Conservation (phyloP, 441 rosid species). For the Daphne laureola region DNA sequence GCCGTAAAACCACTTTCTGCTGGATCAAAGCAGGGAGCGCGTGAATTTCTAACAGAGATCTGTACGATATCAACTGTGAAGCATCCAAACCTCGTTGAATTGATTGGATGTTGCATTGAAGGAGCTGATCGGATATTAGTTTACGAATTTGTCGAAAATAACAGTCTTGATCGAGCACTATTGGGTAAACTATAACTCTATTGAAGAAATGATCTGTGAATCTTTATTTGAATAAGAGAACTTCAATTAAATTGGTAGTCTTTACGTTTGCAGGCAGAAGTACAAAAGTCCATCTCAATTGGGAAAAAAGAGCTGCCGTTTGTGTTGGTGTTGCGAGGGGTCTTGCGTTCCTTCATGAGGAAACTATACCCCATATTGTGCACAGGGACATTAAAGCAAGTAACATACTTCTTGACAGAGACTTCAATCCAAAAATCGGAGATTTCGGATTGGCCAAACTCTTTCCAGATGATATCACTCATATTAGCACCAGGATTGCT, state of each 20-base stretch:
- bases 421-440: slow-evolving; percentile 78
- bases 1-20: slow-evolving; percentile 84
- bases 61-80: slow-evolving; percentile 54
- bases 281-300: slow-evolving; percentile 37
- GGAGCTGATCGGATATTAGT: slow-evolving; percentile 63
- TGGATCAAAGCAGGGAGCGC: slow-evolving; percentile 77
- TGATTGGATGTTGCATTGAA: slow-evolving; percentile 76
- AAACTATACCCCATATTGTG: slow-evolving; percentile 65
- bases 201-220: slow-evolving; percentile 4
- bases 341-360: slow-evolving; percentile 83
- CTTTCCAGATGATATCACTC: slow-evolving; percentile 85
- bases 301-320: slow-evolving; percentile 71
- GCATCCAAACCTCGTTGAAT: slow-evolving; percentile 86
- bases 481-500: slow-evolving; percentile 81
- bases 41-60: slow-evolving; percentile 79
- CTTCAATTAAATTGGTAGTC: slow-evolving; percentile 8
- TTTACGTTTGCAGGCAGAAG: slow-evolving; percentile 41
- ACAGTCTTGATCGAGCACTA: slow-evolving; percentile 63
- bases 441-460: slow-evolving; percentile 95
- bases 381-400: slow-evolving; percentile 94
- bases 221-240: slow-evolving; percentile 2
- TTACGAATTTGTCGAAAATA: slow-evolving; percentile 74
- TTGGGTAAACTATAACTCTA: slow-evolving; percentile 34
- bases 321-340: slow-evolving; percentile 78
- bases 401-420: slow-evolving; percentile 73